Percentiles rank a stretch among this genome's conserved stretches.
Evolutionary conservation across 2,329 filamentous ascomycete species (phyloP).

Genomic region (Pseudocercospora fijiensis): DNA sequence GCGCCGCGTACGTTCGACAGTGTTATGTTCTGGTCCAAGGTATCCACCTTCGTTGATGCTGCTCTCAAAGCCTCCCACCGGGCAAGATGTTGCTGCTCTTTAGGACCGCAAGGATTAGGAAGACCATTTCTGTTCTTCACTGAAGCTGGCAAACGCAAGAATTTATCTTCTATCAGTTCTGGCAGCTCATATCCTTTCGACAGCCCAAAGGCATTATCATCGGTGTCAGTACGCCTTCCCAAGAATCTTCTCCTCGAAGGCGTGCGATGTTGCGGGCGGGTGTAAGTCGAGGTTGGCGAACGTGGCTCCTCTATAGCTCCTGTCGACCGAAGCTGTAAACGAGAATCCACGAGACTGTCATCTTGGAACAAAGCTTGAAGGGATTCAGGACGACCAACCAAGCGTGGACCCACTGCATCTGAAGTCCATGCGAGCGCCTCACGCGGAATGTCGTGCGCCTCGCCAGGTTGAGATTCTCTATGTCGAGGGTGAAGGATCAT

Average conservation of each 20-base stretch:
- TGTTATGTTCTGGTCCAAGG: background rate
- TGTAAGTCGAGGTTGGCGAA: background rate
- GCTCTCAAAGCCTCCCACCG: background rate
- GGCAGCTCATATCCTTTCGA: background rate
- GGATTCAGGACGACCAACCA: background rate
- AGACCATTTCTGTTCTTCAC: background rate
- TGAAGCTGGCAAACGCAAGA: background rate
- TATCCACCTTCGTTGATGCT: background rate
- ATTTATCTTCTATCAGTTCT: background rate
- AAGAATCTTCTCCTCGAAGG: background rate
- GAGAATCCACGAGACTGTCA: background rate
- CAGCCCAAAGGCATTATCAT: background rate
- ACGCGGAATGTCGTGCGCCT: background rate
- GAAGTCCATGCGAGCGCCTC: background rate
- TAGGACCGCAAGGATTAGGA: background rate
- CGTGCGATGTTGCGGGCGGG: background rate
- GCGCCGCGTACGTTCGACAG: background rate
- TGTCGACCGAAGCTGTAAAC: background rate
- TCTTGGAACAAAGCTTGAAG: background rate
- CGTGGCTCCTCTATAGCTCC: background rate
- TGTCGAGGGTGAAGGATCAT: background rate
- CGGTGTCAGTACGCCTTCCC: background rate
- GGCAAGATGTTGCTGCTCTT: background rate
- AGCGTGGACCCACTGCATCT: background rate
- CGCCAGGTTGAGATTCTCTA: background rate